Percentiles rank a stretch among this genome's conserved stretches.
Conservation (phyloP, 2,329 filamentous ascomycete species). For the Periglandula ipomoeae region DNA sequence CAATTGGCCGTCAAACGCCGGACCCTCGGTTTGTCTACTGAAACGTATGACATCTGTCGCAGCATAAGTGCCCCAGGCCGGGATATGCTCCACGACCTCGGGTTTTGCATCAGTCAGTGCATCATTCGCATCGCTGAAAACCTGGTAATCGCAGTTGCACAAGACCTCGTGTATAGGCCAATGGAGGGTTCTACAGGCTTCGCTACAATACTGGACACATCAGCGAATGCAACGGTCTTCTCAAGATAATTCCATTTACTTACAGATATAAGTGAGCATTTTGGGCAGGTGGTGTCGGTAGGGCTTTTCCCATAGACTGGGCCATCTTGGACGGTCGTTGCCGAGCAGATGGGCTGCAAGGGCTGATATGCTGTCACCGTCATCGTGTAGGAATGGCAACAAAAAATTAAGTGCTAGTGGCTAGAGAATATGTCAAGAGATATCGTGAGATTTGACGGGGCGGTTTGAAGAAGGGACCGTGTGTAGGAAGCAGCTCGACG, state of each 20-base stretch:
- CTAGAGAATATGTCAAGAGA: too few species aligned
- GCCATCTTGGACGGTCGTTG: background rate
- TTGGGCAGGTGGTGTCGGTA: background rate
- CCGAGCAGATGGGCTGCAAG: background rate
- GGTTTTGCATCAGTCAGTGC: too few species aligned
- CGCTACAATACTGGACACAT: background rate
- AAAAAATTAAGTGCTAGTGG: too few species aligned
- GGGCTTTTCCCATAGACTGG: background rate
- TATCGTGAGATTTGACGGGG: too few species aligned
- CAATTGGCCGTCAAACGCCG: slow-evolving; percentile 13
- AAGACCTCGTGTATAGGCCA: background rate
- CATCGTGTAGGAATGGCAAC: background rate
- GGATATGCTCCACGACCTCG: background rate
- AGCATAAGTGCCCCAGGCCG: slow-evolving; percentile 13
- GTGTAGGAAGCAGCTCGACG: too few species aligned
- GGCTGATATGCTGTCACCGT: background rate
- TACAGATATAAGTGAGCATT: background rate
- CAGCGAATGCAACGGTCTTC: too few species aligned
- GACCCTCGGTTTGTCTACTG: slow-evolving; percentile 16
- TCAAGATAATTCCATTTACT: too few species aligned
- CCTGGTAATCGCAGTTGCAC: too few species aligned
- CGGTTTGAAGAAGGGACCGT: too few species aligned
- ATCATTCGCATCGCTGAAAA: too few species aligned
- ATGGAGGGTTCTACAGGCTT: background rate
- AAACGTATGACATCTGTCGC: slow-evolving; percentile 19